These are phyloP conservation scores for Acer negundo DNA, from an alignment of 345 rosid species.

Conservation along the genomic window DNA sequence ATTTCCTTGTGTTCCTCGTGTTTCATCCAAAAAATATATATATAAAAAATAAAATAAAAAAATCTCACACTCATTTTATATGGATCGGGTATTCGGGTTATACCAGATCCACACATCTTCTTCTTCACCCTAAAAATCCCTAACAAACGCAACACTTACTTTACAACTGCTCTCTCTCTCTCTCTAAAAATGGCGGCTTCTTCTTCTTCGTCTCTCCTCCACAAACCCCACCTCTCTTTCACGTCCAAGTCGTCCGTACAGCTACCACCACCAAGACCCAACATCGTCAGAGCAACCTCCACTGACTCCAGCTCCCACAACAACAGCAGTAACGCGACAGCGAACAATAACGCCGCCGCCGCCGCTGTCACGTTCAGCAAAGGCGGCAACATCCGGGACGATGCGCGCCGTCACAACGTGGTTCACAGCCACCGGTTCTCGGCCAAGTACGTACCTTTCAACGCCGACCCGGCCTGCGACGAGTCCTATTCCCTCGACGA, in stretches of 20 bases:
- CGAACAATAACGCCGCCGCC: too few relatives aligned
- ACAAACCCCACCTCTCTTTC: constrained; percentile 16
- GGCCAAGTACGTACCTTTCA: constrained; percentile 65
- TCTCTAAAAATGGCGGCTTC: constrained; percentile 31
- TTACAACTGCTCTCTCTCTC: neutral
- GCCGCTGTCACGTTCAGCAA: neutral
- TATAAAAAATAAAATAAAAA: too few relatives aligned
- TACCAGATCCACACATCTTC: too few relatives aligned
- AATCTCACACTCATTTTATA: too few relatives aligned
- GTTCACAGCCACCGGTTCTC: constrained; percentile 32
- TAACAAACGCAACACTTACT: neutral
- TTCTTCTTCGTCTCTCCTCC: constrained; percentile 16
- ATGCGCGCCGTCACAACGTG: constrained; percentile 47
- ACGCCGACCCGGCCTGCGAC: constrained; percentile 24
- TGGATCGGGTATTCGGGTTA: too few relatives aligned
- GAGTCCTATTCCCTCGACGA: constrained; percentile 56
- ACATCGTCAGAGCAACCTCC: neutral
- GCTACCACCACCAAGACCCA: neutral
- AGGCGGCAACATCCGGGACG: constrained; percentile 44
- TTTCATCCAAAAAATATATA: too few relatives aligned
- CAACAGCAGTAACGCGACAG: too few relatives aligned
- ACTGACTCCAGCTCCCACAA: neutral
- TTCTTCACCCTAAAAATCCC: neutral
- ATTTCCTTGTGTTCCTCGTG: too few relatives aligned
- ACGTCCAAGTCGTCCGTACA: neutral